phyloP scores from a whole-genome alignment of 192 early-diverging fungal species.

The Anaeromyces robustus region DNA sequence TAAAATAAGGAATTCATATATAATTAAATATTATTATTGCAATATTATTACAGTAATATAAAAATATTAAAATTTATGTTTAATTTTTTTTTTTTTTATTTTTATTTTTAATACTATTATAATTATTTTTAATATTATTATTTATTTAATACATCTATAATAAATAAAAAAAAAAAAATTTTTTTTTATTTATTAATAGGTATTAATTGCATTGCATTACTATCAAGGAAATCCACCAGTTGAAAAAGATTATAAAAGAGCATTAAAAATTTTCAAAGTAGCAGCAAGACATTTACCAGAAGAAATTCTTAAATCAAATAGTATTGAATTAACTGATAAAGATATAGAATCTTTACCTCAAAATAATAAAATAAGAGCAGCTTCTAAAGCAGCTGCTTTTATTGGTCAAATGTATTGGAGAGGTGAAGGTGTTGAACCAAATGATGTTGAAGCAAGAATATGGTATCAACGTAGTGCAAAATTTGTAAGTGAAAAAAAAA shows the following conservation, averaged over 20 bases:
- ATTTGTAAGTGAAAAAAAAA: neutral
- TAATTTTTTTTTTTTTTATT: no score
- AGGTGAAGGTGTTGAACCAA: slow-evolving; percentile 61
- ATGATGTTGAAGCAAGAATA: slow-evolving; percentile 40
- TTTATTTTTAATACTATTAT: no score
- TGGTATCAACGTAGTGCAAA: slow-evolving; percentile 65
- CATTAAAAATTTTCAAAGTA: slow-evolving; percentile 34
- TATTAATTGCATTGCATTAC: neutral
- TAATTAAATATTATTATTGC: no score
- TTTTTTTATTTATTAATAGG: neutral
- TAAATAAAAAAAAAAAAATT: no score
- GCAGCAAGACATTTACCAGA: slow-evolving; percentile 30
- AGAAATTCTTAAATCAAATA: slow-evolving; percentile 1
- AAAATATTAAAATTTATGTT: no score
- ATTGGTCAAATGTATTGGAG: slow-evolving; percentile 80
- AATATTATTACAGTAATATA: no score
- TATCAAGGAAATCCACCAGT: neutral
- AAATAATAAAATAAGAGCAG: slow-evolving; percentile 10
- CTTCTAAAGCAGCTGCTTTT: slow-evolving; percentile 59
- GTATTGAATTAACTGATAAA: neutral
- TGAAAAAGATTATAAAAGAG: slow-evolving; percentile 17
- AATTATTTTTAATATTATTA: no score
- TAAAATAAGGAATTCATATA: no score
- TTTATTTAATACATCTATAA: no score
- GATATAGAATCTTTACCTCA: slow-evolving; percentile 1